Base-by-base conservation (phyloP, 176 grass and related monocot genomes). In the Canna indica region DNA sequence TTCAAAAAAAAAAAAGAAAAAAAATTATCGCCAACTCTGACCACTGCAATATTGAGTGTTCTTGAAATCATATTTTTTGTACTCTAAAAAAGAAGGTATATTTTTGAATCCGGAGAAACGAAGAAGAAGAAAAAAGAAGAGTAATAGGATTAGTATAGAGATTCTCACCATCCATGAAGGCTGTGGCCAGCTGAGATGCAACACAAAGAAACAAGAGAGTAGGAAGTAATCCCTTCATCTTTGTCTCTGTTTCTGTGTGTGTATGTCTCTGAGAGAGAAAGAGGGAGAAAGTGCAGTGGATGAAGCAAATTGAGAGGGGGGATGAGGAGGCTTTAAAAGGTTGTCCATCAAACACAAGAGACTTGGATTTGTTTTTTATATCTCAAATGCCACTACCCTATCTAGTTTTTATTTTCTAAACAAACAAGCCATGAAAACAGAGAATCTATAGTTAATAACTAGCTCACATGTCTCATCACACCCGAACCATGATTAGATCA, bases 161-260 rank as follows among this genome's bases (percentile, higher is more conserved):
- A 68, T n/a, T 42, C 73, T 79, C 86, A 95, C 91, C 91, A 67
- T 95, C 87, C 14, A 22, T 64, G 41, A 90, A 87, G 39, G 72
- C 91, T 16, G 78, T 17, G 12, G 64, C 35, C 68, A 44, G 18
- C 29, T 83, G 73, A 77, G 57, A 62, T 12, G 57, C 18, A 9
- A 68, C 69, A 81, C 38, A 90, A 16, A 84, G 61, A 24, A 90
- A 62, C 67, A 83, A 71, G 59, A 63, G 76, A 56, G 39, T 46
- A 36, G 2, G 68, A 54, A 41, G 32, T 30, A 71, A 71, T 33
- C 63, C 79, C 73, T 59, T 82, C 61, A 47, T 67, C 11, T 48
- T 83, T 33, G 60, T 72, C 61, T 4, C 4, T 33, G 61, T 59
- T n/a, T n/a, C n/a, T n/a, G n/a, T n/a, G n/a, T n/a, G n/a, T n/a